Conservation (phyloP, 2,329 filamentous ascomycete genomes). For the Lecanosticta acicola region DNA sequence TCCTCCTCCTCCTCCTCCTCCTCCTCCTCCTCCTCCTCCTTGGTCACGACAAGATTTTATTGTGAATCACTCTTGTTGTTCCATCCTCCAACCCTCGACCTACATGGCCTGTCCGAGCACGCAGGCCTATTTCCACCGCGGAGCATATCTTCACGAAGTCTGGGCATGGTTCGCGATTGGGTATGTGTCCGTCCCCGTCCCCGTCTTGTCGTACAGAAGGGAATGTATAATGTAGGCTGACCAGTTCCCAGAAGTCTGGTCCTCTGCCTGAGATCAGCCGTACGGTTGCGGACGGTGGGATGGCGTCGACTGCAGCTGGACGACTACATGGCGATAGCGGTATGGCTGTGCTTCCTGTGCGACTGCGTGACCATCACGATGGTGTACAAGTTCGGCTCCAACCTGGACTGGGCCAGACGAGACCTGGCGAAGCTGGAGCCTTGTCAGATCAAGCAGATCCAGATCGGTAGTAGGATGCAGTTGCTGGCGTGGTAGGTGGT, state of each 20-base stretch:
- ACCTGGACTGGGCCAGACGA: conserved; percentile 21
- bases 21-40: no score
- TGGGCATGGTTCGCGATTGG: conserved; percentile 11
- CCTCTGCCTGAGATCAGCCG: conserved; percentile 30
- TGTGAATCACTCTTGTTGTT: no score
- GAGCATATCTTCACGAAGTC: conserved; percentile 7
- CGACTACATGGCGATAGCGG: conserved; percentile 34
- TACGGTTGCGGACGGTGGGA: conserved; percentile 37
- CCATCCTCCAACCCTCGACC: no score
- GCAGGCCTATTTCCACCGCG: conserved; percentile 7
- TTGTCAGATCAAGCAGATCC: conserved; percentile 27
- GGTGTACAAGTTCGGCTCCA: conserved; percentile 27
- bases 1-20: no score
- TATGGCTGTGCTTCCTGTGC: conserved; percentile 34
- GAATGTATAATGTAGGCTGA: neutral
- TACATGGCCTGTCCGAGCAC: conserved; percentile 12
- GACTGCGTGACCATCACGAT: conserved; percentile 20
- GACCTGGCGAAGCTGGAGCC: conserved; percentile 21
- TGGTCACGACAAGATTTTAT: no score
- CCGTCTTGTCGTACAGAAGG: no score
- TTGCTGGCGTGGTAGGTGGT: conserved; percentile 33
- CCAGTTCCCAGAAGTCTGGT: conserved; percentile 27
- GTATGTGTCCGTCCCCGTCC: neutral
- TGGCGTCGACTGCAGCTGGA: conserved; percentile 35
- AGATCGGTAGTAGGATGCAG: conserved; percentile 33